These are phyloP conservation scores for Pyronema omphalodes DNA, from an alignment of 495 filamentous ascomycete species.

Conservation along the genomic window DNA sequence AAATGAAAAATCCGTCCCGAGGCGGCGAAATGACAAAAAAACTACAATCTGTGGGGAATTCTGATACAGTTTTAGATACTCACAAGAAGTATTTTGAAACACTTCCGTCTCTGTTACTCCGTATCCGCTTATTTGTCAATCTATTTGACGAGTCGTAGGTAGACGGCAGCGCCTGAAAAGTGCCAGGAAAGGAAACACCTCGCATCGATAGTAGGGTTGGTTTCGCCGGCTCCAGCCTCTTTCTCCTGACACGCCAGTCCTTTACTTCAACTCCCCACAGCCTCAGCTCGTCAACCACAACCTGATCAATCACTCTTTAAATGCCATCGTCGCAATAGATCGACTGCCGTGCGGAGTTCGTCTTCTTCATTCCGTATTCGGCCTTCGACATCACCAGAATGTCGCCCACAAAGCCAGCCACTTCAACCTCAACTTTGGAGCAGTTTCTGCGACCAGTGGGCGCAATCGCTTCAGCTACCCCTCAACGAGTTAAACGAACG, in stretches of 20 bases:
- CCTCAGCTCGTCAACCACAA: background rate
- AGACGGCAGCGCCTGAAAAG: background rate
- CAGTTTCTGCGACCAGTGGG: background rate
- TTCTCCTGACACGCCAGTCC: background rate
- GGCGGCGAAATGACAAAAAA: too few relatives aligned
- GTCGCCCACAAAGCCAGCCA: constrained; percentile 15
- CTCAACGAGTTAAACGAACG: constrained; percentile 17
- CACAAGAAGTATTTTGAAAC: too few relatives aligned
- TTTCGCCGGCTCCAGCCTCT: background rate
- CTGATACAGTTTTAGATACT: too few relatives aligned
- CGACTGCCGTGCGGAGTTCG: background rate
- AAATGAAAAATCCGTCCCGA: too few relatives aligned
- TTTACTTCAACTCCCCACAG: background rate
- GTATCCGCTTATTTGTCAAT: too few relatives aligned
- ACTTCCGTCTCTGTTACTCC: too few relatives aligned
- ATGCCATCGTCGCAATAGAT: constrained; percentile 1
- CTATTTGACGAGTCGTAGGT: too few relatives aligned
- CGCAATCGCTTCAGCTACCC: constrained; percentile 15
- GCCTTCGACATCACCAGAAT: constrained; percentile 6
- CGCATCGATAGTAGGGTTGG: background rate
- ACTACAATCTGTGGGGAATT: too few relatives aligned
- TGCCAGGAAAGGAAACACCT: background rate
- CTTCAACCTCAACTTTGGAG: background rate
- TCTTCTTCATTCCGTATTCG: background rate
- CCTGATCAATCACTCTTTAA: background rate